These are phyloP conservation scores for Cyberlindnera euphorbiae DNA, from an alignment of 805 yeast species.

Conservation along the genomic window DNA sequence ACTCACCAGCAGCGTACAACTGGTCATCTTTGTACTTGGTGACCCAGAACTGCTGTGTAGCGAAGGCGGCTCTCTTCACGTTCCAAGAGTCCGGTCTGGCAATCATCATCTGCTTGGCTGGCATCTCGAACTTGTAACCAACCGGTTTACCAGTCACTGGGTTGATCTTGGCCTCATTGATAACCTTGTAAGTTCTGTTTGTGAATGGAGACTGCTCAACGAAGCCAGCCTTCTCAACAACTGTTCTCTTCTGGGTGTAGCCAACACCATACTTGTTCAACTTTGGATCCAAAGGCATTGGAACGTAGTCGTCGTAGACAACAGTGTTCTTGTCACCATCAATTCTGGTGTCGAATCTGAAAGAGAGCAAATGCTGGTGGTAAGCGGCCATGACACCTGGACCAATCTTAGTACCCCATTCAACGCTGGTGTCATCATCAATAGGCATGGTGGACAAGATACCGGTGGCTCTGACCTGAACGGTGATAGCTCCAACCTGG, in stretches of 20 bases:
- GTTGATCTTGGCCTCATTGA: conserved; percentile 69
- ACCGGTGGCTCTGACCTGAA: conserved; percentile 84
- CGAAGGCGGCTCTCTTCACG: conserved; percentile 65
- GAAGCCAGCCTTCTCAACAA: conserved; percentile 64
- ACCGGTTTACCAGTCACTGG: conserved; percentile 68
- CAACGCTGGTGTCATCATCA: conserved; percentile 60
- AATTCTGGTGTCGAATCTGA: conserved; percentile 77
- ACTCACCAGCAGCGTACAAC: conserved; percentile 78
- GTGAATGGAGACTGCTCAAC: conserved; percentile 74
- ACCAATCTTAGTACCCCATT: conserved; percentile 68
- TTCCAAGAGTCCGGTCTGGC: conserved; percentile 62
- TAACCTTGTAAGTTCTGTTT: conserved; percentile 67
- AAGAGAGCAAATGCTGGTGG: conserved; percentile 77
- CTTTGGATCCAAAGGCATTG: conserved; percentile 49
- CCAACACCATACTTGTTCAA: conserved; percentile 69
- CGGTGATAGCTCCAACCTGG: conserved; percentile 72
- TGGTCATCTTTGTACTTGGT: conserved; percentile 72
- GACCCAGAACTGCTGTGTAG: conserved; percentile 79
- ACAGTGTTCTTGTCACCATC: conserved; percentile 80
- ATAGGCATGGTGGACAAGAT: conserved; percentile 81
- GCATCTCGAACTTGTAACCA: conserved; percentile 69
- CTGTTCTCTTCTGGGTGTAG: conserved; percentile 55
- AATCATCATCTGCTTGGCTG: conserved; percentile 71
- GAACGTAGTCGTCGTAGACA: conserved; percentile 62
- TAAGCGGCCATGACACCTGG: conserved; percentile 80